Conservation (phyloP, 257 asterid species). For the Parsonsia alboflavescens region DNA sequence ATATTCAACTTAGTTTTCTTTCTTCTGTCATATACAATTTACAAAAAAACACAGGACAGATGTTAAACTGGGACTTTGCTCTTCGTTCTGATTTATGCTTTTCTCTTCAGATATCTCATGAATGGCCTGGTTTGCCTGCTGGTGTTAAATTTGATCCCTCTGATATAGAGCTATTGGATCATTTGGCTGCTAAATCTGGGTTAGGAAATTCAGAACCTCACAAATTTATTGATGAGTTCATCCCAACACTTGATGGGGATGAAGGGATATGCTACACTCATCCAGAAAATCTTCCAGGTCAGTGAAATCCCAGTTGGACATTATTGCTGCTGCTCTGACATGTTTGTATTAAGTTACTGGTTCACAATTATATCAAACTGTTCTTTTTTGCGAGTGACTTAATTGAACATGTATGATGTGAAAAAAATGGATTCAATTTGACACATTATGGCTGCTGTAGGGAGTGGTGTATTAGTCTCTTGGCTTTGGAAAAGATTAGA, state of each 20-base stretch:
- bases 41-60: background rate
- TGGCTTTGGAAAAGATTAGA: background rate
- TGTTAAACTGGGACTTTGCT: background rate
- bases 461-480: background rate
- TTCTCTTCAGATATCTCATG: slow-evolving; percentile 45
- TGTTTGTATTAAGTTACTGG: background rate
- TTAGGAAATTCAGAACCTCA: slow-evolving; percentile 47
- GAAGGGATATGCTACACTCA: slow-evolving; percentile 87
- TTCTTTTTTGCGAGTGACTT: background rate
- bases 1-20: background rate
- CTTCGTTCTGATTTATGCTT: slow-evolving; percentile 7
- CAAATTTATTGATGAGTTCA: slow-evolving; percentile 63
- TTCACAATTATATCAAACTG: background rate
- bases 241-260: slow-evolving; percentile 63
- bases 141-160: slow-evolving; percentile 92
- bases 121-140: slow-evolving; percentile 81
- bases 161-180: slow-evolving; percentile 69
- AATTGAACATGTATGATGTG: background rate
- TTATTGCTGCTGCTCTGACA: background rate
- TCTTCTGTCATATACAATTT: background rate
- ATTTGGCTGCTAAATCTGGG: slow-evolving; percentile 79
- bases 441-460: background rate
- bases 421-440: background rate
- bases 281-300: slow-evolving; percentile 98
- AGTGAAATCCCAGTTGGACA: slow-evolving; percentile 14